Conservation (phyloP, 176 grass and related monocot species). For the Neostapfia colusana region DNA sequence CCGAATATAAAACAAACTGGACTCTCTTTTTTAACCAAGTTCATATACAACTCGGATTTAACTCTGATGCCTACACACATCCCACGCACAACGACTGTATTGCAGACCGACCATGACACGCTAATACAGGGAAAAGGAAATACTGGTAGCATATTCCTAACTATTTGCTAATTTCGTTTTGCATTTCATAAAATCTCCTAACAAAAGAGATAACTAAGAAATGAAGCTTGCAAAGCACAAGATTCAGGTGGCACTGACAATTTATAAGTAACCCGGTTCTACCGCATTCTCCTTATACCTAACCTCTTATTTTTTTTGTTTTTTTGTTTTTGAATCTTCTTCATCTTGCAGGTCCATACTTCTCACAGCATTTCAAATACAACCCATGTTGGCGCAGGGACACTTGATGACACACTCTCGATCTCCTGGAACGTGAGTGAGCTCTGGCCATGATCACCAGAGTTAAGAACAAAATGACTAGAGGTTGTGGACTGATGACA, state of each 20-base stretch:
- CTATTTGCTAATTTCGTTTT: background rate
- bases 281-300: background rate
- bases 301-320: background rate
- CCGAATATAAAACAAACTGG: too few species aligned
- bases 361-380: background rate
- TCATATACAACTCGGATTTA: too few species aligned
- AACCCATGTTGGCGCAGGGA: too few species aligned
- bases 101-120: too few species aligned
- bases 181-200: background rate
- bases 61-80: too few species aligned
- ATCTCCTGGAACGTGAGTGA: too few species aligned
- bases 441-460: too few species aligned
- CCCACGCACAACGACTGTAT: too few species aligned
- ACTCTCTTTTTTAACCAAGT: too few species aligned
- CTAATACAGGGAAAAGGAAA: background rate
- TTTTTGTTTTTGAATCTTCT: background rate
- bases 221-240: background rate
- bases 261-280: background rate
- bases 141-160: constrained; percentile 9
- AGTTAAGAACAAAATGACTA: too few species aligned
- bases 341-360: background rate
- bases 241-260: background rate
- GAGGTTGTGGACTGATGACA: too few species aligned
- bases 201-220: background rate
- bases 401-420: too few species aligned